phyloP scores from a whole-genome alignment of 768 basidiomycete species.

The Lactifluus hygrophoroides region DNA sequence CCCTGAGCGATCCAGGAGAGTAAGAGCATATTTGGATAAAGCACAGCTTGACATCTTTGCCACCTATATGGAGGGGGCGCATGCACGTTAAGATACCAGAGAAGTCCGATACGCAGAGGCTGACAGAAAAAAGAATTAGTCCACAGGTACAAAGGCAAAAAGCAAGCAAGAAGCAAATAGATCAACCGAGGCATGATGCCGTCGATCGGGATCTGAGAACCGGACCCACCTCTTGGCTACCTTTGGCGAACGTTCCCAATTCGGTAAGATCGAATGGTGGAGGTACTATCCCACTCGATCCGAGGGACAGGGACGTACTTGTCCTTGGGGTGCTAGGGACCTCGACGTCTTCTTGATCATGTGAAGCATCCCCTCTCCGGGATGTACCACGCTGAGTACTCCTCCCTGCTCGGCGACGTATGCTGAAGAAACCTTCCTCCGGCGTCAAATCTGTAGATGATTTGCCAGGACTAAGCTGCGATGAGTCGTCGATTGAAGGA shows the following conservation, averaged over 20 bases:
- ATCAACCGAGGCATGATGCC: neutral
- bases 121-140: constrained; percentile 28
- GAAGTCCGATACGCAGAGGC: constrained; percentile 77
- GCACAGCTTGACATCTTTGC: constrained; percentile 74
- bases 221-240: constrained; percentile 37
- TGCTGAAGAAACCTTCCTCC: constrained; percentile 43
- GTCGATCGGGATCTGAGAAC: neutral
- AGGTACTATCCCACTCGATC: constrained; percentile 31
- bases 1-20: constrained; percentile 83
- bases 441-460: constrained; percentile 4
- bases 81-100: constrained; percentile 94
- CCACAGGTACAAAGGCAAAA: constrained; percentile 7
- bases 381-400: constrained; percentile 22
- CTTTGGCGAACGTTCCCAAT: constrained; percentile 35
- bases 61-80: constrained; percentile 67
- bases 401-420: constrained; percentile 37
- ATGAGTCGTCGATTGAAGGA: constrained; percentile 29
- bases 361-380: constrained; percentile 14
- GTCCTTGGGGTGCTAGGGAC: constrained; percentile 25
- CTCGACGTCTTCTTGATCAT: constrained; percentile 12
- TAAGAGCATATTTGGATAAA: constrained; percentile 77
- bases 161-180: neutral
- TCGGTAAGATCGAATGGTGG: constrained; percentile 42
- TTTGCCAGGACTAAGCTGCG: constrained; percentile 8
- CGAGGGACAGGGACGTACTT: constrained; percentile 23